Evolutionary conservation across 176 grass and related monocot genomes (phyloP), one percentile per base, ranked within the genome.

Genomic region (Otatea glauca): DNA sequence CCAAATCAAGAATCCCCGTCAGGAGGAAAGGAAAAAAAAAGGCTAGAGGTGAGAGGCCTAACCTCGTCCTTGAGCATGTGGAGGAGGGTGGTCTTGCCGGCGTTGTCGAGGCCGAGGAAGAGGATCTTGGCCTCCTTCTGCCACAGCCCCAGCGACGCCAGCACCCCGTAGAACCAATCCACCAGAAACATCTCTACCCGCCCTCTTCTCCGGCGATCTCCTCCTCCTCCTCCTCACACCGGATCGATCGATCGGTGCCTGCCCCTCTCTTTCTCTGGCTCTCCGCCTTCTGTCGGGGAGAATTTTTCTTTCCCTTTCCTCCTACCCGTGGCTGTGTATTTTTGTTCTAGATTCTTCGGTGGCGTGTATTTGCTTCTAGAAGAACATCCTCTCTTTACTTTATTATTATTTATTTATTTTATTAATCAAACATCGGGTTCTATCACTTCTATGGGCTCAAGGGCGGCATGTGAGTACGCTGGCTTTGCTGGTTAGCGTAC

Each of bases 61-160:
- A 91, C 89, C 89, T 91, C 89, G 50, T 90, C 84, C 89, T 90
- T 90, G 16, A 90, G 89, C 89, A 90, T 90, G 68, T 87, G 84
- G 25, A 90, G 79, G 20, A 87, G 89, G 58, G 88, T 90, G 73
- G 89, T 90, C 89, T 90, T 90, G 66, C 89, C 84, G 68, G 89
- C 84, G 89, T 90, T 90, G 73, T 90, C 89, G 74, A 90, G 84
- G 72, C 89, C 89, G 68, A 87, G 84, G 89, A 90, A 90, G 78
- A 90, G 84, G 84, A 90, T 90, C 84, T 43, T 43, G 42, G 42
- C 42, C 42, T 90, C 89, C 68, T 91, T 87, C 80, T 91, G 89
- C 89, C 89, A 91, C 59, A 91, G 80, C 49, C 89, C 89, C 41
- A 90, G 89, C 74, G 89, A 87, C 21, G 89, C 89, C 59, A 90